Base-by-base conservation (phyloP, 192 early-diverging fungal genomes). In the Endogone sp. region DNA sequence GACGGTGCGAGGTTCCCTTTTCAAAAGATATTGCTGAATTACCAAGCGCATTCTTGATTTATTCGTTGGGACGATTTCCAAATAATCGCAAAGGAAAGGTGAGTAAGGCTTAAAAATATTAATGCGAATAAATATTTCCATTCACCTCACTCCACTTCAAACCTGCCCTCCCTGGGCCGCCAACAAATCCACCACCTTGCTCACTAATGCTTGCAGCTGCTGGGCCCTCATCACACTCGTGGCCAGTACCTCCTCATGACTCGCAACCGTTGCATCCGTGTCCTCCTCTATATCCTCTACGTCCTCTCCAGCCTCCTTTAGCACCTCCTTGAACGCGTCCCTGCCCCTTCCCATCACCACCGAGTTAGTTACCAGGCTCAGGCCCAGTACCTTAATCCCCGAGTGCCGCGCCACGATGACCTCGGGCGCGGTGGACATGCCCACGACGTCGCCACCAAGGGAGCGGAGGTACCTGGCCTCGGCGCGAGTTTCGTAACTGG, bases 361-460 rank as follows among this genome's bases (percentile, higher is more conserved):
- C 28, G 79, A 79, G 70, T 91, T 94, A 20, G 95, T 95, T 49
- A 96, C 87, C 69, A 96, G 78, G 58, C 84, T 86, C 31, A 95
- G 63, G 28, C 92, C 93, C 54, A 97, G 72, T 3, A 95, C 89
- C 44, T 86, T 80, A 56, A 97, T 82, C 9, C 93, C 93, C 56
- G 87, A 85, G 71, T 97, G 94, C 13, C 87, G 81, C 22, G 94
- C 94, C n/a, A 91, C 87, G 56, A 95, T 78, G 21, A 95, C 90
- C 67, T 97, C 95, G 0, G 95, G 94, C 31, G 92, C 88, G 3
- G 93, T 96, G 20, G 88, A 91, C 88, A 95, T 94, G 23, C 95
- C 94, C 11, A 98, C 89, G 56, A 86, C 86, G 75, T 96, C 94
- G 13, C 85, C 94, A 29, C 92, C 92, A 22, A 90, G 72, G 9